These are phyloP conservation scores for Bisporella sp. DNA, from an alignment of 2,329 filamentous ascomycete species.

Conservation along the genomic window DNA sequence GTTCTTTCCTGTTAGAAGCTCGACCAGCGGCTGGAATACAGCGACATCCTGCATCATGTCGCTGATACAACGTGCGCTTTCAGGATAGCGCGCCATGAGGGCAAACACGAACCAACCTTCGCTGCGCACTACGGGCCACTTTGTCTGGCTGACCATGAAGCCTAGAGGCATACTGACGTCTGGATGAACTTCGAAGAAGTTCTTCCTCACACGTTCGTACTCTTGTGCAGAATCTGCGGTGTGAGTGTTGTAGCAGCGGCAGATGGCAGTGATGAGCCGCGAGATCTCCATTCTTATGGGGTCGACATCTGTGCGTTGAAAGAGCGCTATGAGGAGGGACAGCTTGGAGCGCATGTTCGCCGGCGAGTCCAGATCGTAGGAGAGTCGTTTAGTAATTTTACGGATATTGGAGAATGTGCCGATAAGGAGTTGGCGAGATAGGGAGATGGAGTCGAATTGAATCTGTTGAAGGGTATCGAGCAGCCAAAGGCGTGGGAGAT, in stretches of 20 bases:
- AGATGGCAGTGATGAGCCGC: constrained; percentile 44
- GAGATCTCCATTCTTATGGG: constrained; percentile 55
- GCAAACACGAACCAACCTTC: constrained; percentile 58
- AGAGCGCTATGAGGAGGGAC: constrained; percentile 33
- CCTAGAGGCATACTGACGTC: constrained; percentile 33
- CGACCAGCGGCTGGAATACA: constrained; percentile 37
- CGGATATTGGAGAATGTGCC: constrained; percentile 45
- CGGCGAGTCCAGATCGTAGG: constrained; percentile 29
- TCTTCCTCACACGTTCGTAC: constrained; percentile 28
- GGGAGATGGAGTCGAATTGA: constrained; percentile 52
- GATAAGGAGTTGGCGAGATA: constrained; percentile 49
- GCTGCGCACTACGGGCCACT: constrained; percentile 51
- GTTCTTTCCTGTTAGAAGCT: constrained; percentile 41
- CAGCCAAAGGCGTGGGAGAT: constrained; percentile 47
- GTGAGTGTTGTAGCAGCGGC: constrained; percentile 45
- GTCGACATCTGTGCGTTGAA: constrained; percentile 39
- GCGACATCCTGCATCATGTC: constrained; percentile 35
- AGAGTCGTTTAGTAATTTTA: constrained; percentile 38
- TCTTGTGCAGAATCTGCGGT: constrained; percentile 20
- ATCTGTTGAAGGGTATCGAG: constrained; percentile 48
- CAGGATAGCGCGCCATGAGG: constrained; percentile 45
- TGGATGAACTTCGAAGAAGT: constrained; percentile 25
- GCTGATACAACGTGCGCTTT: constrained; percentile 41
- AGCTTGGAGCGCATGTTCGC: constrained; percentile 29
- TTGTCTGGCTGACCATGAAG: constrained; percentile 48